A percentile compares a stretch with the other conserved stretches of the same genome.
Evolutionary conservation across 352 stramenopile genomes (phyloP).

Genomic region (Sclerospora graminicola): DNA sequence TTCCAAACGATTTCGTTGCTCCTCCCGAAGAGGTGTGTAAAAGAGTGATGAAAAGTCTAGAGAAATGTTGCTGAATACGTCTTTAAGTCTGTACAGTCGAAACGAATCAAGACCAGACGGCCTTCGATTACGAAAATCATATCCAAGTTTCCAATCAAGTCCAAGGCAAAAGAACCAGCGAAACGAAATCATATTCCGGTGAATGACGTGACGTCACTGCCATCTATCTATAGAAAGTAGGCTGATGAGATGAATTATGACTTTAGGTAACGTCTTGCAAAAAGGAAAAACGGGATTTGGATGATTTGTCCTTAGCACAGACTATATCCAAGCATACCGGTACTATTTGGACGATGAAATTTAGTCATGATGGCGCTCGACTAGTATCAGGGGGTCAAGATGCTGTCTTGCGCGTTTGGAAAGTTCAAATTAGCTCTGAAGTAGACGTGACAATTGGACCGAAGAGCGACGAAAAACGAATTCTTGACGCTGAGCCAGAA

Average conservation of each 20-base stretch:
- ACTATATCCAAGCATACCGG: constrained; percentile 60
- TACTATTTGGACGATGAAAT: constrained; percentile 88
- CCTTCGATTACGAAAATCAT: constrained; percentile 60
- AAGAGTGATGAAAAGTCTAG: not conserved
- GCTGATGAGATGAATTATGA: not conserved
- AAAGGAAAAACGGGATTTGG: constrained; percentile 71
- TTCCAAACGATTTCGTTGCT: constrained; percentile 53
- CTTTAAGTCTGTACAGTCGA: constrained; percentile 16
- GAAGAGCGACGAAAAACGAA: constrained; percentile 37
- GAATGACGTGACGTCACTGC: not conserved
- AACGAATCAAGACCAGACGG: constrained; percentile 37
- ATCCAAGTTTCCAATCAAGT: constrained; percentile 61
- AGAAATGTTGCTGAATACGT: not conserved
- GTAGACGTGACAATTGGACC: constrained; percentile 11
- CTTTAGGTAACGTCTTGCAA: constrained; percentile 48
- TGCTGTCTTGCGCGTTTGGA: constrained; percentile 68
- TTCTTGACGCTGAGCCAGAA: constrained; percentile 51
- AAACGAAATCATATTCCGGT: constrained; percentile 59
- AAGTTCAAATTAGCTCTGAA: constrained; percentile 51
- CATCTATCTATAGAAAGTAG: not conserved
- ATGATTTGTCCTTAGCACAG: constrained; percentile 51
- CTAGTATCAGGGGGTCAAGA: constrained; percentile 78
- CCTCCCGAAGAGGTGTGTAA: constrained; percentile 27
- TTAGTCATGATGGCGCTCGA: constrained; percentile 73
- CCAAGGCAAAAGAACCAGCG: constrained; percentile 37